Base-by-base conservation (phyloP, 2,329 filamentous ascomycete species). In the Aspergillus sp. region DNA sequence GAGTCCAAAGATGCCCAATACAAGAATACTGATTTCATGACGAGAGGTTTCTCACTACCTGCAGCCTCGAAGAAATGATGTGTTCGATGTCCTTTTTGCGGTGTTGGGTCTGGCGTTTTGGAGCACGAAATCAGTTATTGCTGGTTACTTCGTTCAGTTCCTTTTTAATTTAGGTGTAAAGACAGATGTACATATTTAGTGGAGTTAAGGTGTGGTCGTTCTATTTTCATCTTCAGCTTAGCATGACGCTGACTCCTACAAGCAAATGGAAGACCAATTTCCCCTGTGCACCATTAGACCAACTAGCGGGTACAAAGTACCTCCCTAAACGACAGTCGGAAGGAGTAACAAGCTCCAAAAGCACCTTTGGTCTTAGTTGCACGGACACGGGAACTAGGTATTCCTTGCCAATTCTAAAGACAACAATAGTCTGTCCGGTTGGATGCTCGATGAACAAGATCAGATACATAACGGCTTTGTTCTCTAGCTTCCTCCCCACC, bases 11-110 rank as follows among this genome's bases (percentile, higher is more conserved):
- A 74, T 44, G 68, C 72, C 15, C 71, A 74, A 13, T 62, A 67
- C 12, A 79, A 77, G 34, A 77, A 79, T 58, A 72, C 70, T 0
- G 82, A 85, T 66, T 85, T 85, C 61, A 85, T 85, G 83, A 84
- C 81, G 2, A 77, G 83, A 66, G 83, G 83, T 0, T 85, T 77
- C 64, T 78, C 80, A 3, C 77, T 85, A 62, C 80, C 81, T 20
- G 72, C 77, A 36, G 65, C 66, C 30, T 72, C 76, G 36, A 76
- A 73, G 60, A 70, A 72, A 61, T 78, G 64, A 65, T 61, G 26
- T 30, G 12, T 22, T 44, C 34, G 51, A 15, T 41, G 30, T 48
- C 17, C 41, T 53, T 55, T 44, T n/a, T 13, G n/a, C 13, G 57
- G 57, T 54, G 53, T 57, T 56, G 51, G 48, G 47, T 13, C 22